Percentiles rank a stretch among this genome's conserved stretches.
Conservation (phyloP, 1,139 yeast species). For the Kodamaea fungicola region DNA sequence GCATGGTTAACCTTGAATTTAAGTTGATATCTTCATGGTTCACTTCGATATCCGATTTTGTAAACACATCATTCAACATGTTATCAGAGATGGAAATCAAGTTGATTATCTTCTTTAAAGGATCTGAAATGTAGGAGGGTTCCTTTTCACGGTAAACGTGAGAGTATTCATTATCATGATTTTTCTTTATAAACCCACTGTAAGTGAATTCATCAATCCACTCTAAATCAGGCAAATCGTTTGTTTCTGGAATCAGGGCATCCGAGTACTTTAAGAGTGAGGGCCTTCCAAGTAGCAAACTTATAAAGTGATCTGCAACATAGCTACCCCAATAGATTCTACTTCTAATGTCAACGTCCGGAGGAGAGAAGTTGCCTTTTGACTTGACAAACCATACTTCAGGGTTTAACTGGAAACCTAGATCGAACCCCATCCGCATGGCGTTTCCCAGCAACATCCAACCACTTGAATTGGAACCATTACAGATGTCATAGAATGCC, state of each 20-base stretch:
- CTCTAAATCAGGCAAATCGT: constrained; percentile 57
- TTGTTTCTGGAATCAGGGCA: constrained; percentile 59
- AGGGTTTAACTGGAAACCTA: constrained; percentile 64
- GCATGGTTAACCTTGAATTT: constrained; percentile 34
- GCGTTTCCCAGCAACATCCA: constrained; percentile 65
- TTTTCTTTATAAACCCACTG: constrained; percentile 14
- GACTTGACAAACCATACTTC: constrained; percentile 49
- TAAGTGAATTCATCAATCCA: constrained; percentile 51
- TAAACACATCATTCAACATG: constrained; percentile 53
- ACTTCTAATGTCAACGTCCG: constrained; percentile 54
- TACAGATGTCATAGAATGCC: constrained; percentile 56
- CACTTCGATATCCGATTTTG: constrained; percentile 23
- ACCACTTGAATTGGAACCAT: constrained; percentile 54
- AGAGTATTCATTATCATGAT: background rate
- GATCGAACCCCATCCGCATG: constrained; percentile 60
- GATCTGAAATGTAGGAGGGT: constrained; percentile 43
- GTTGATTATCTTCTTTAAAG: constrained; percentile 45
- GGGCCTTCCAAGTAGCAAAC: constrained; percentile 57
- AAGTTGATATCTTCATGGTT: constrained; percentile 28
- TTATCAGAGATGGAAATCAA: constrained; percentile 52
- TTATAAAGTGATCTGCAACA: constrained; percentile 61
- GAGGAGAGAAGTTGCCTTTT: constrained; percentile 25
- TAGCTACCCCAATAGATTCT: constrained; percentile 68
- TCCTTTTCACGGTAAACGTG: constrained; percentile 5
- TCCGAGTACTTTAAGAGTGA: constrained; percentile 54